Percentiles rank a stretch among this genome's conserved stretches.
phyloP scores from a whole-genome alignment of 352 stramenopile species.

The Pythium rhizo-oryzae region DNA sequence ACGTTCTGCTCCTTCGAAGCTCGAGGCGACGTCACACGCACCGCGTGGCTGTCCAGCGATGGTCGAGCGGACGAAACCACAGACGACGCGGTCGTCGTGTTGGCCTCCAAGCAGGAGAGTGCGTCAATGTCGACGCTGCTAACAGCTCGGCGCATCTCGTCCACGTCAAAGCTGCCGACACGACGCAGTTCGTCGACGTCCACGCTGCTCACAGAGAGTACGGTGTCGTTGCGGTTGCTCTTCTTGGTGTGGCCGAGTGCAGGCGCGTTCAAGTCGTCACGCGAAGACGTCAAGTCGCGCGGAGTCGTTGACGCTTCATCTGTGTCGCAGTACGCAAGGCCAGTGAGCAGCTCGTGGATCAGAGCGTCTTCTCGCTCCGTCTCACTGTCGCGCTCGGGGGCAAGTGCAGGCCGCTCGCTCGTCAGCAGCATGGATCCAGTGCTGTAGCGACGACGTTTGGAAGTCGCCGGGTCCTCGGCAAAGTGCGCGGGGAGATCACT shows the following conservation, averaged over 20 bases:
- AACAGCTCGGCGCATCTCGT: background rate
- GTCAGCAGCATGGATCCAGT: conserved; percentile 20
- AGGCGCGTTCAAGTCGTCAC: background rate
- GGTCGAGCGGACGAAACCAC: background rate
- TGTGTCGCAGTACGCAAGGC: conserved; percentile 5
- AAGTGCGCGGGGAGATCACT: conserved; percentile 3
- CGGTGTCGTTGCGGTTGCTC: background rate
- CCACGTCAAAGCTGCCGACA: background rate
- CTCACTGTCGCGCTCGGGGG: conserved; percentile 7
- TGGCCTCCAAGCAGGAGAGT: background rate
- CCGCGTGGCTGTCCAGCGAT: background rate
- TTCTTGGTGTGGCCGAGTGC: background rate
- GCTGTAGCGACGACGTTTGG: conserved; percentile 18
- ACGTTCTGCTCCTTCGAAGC: background rate
- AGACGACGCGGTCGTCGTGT: conserved; percentile 7
- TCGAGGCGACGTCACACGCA: background rate
- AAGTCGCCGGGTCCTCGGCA: conserved; percentile 1
- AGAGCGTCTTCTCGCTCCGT: conserved; percentile 12
- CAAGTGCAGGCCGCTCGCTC: background rate
- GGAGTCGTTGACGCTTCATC: conserved; percentile 7
- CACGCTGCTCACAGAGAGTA: background rate
- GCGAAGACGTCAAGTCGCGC: background rate
- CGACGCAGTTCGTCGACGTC: background rate
- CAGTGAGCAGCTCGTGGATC: conserved; percentile 17
- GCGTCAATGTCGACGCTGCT: background rate